Percentiles rank a stretch among this genome's conserved stretches.
Evolutionary conservation across 768 basidiomycete species (phyloP).

Genomic region (Suillus americanus): DNA sequence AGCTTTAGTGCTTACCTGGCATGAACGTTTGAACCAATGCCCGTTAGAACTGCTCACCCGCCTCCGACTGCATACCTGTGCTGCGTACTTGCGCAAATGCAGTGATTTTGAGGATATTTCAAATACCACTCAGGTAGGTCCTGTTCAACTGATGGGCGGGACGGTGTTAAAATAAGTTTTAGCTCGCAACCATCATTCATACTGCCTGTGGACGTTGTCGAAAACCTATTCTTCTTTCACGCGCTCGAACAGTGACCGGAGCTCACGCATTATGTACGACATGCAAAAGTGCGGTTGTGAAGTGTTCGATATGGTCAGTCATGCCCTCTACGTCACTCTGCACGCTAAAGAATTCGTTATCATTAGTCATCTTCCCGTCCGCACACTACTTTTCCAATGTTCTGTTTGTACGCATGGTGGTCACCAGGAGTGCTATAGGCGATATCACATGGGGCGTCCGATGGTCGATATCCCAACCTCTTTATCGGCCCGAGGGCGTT

Average conservation of each 20-base stretch:
- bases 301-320: constrained; percentile 75
- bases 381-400: constrained; percentile 69
- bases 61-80: constrained; percentile 59
- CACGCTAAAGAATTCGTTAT: constrained; percentile 9
- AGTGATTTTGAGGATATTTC: constrained; percentile 50
- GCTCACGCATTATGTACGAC: constrained; percentile 54
- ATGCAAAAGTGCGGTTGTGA: constrained; percentile 50
- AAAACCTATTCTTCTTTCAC: constrained; percentile 51
- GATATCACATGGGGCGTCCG: constrained; percentile 61
- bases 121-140: constrained; percentile 51
- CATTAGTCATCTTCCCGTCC: constrained; percentile 73
- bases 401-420: constrained; percentile 79
- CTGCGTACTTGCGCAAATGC: constrained; percentile 76
- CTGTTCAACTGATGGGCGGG: not conserved
- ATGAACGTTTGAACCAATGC: not conserved
- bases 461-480: constrained; percentile 43
- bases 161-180: not conserved
- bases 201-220: constrained; percentile 68
- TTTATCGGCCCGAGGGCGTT: constrained; percentile 21
- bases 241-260: constrained; percentile 36
- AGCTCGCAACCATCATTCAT: constrained; percentile 75
- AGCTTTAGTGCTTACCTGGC: constrained; percentile 16
- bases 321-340: not conserved
- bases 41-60: constrained; percentile 61
- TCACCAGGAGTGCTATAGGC: constrained; percentile 74